A percentile compares a stretch with the other conserved stretches of the same genome.
These are phyloP conservation scores for Candida silvicultrix DNA, from an alignment of 805 yeast species.

Conservation along the genomic window DNA sequence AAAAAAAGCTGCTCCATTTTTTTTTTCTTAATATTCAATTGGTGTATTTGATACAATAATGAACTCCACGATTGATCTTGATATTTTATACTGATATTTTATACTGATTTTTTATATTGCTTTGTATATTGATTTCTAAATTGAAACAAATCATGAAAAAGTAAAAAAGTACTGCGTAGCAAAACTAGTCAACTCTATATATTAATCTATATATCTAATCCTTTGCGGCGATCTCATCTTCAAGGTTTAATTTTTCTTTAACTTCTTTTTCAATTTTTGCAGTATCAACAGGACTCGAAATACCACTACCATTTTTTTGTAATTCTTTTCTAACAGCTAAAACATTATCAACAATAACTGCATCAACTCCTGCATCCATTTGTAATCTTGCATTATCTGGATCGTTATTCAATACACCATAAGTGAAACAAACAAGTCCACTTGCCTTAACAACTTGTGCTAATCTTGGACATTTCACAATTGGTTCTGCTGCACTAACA, in stretches of 20 bases:
- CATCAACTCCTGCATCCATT: constrained; percentile 93
- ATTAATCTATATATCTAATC: no score
- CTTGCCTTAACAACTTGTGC: constrained; percentile 86
- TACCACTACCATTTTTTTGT: constrained; percentile 17
- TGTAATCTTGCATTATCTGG: constrained; percentile 81
- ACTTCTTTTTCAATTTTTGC: neutral
- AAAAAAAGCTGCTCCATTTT: no score
- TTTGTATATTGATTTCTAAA: no score
- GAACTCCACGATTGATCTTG: no score
- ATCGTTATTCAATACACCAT: constrained; percentile 77
- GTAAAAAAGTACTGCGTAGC: no score
- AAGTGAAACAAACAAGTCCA: constrained; percentile 90
- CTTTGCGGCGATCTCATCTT: neutral
- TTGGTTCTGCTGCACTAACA: constrained; percentile 82
- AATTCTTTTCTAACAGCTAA: constrained; percentile 87
- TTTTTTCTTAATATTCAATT: neutral
- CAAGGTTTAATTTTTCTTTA: neutral
- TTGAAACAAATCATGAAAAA: no score
- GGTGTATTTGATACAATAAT: no score
- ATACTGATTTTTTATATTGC: no score
- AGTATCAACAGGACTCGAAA: neutral
- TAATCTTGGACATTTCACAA: constrained; percentile 84
- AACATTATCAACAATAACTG: constrained; percentile 95
- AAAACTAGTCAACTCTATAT: no score
- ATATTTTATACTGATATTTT: no score